Evolutionary conservation across 2,329 filamentous ascomycete genomes (phyloP).

Genomic region (Chaetomium sp.): DNA sequence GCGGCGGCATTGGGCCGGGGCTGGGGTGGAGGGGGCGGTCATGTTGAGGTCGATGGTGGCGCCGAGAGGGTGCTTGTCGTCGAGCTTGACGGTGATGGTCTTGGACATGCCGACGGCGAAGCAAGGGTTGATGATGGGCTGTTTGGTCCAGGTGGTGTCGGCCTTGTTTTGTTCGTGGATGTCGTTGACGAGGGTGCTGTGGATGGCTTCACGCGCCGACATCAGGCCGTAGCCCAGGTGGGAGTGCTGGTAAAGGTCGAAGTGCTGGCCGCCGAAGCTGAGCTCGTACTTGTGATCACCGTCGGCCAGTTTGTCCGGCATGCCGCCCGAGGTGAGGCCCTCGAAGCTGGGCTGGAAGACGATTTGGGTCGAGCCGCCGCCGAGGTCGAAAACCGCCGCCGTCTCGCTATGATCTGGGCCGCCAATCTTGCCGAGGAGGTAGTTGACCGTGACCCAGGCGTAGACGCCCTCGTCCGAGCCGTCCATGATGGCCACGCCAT

Average conservation of each 20-base stretch:
- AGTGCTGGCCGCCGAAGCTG: constrained; percentile 81
- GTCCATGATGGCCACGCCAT: constrained; percentile 94
- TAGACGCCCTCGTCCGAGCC: constrained; percentile 96
- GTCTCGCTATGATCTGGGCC: constrained; percentile 84
- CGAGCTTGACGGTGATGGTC: constrained; percentile 65
- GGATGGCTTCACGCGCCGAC: constrained; percentile 83
- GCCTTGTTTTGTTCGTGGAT: constrained; percentile 57
- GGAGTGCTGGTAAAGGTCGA: constrained; percentile 94
- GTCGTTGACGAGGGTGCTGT: constrained; percentile 66
- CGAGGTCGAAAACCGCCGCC: constrained; percentile 91
- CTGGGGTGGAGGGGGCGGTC: constrained; percentile 69
- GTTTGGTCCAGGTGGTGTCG: constrained; percentile 56
- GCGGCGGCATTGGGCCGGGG: constrained; percentile 80
- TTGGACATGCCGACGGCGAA: constrained; percentile 74
- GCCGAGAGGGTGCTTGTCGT: constrained; percentile 59
- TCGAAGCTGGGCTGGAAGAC: constrained; percentile 96
- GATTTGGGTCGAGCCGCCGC: constrained; percentile 95
- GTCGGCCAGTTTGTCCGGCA: constrained; percentile 76
- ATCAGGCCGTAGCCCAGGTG: constrained; percentile 96
- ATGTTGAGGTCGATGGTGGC: constrained; percentile 68
- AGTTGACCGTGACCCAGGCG: constrained; percentile 99
- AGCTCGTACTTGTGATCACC: constrained; percentile 96
- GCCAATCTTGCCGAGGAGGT: constrained; percentile 95
- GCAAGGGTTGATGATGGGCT: constrained; percentile 76
- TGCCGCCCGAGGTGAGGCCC: constrained; percentile 62